Evolutionary conservation across 176 grass and related monocot species (phyloP).

Genomic region (Oryza glaberrima): DNA sequence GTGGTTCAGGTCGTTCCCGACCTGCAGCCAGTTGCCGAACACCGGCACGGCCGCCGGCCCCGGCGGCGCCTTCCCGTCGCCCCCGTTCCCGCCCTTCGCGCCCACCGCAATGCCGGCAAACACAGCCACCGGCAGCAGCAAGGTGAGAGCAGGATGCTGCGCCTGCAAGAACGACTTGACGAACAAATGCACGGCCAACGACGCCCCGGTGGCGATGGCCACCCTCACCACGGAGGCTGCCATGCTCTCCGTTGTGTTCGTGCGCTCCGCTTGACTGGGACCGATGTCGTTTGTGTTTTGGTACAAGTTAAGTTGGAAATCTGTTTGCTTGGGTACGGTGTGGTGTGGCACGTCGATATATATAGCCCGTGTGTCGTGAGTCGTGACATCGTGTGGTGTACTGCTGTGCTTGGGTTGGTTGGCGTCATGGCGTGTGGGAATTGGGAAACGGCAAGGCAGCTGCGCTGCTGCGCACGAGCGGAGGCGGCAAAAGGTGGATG

Average conservation of each 20-base stretch:
- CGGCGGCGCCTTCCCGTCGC: background rate
- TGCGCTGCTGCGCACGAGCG: too few species aligned
- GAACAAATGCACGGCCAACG: conserved; percentile 32
- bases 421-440: too few species aligned
- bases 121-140: conserved; percentile 20
- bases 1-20: conserved; percentile 92
- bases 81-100: background rate
- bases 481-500: too few species aligned
- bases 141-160: conserved; percentile 7
- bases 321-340: too few species aligned
- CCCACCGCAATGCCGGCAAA: background rate
- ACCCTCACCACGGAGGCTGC: background rate
- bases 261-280: too few species aligned
- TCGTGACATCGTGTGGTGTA: too few species aligned
- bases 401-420: too few species aligned
- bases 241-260: background rate
- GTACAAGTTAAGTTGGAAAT: too few species aligned
- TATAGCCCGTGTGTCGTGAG: too few species aligned
- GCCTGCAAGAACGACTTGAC: conserved; percentile 8
- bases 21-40: conserved; percentile 92
- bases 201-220: conserved; percentile 26
- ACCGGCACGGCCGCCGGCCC: conserved; percentile 43
- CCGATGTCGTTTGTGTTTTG: too few species aligned
- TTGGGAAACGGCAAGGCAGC: too few species aligned
- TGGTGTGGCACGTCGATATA: too few species aligned